Evolutionary conservation across 805 yeast species (phyloP), one percentile per base, ranked within the genome.

Genomic region (Metschnikowia arizonensis): DNA sequence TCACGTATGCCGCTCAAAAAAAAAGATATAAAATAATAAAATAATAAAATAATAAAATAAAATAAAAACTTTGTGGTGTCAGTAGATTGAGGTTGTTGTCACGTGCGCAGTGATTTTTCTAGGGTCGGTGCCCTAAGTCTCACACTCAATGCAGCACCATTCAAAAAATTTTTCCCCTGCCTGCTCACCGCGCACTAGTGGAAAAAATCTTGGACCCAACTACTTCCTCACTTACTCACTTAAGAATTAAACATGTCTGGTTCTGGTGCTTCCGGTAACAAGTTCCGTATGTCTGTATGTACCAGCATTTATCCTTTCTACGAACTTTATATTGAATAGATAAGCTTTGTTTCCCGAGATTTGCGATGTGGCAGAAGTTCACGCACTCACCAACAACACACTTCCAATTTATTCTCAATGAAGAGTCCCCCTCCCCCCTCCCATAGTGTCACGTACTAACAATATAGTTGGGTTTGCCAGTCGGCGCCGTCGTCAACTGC

Each of bases 401-500:
- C 26, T 24, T 4, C 10, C 26, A 24, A 11, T 9, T n/a, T 15
- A 11, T 28, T 29, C 2, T 9, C 17, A 3, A 7, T 32, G 34
- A 32, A 32, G 34, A n/a, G n/a, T n/a, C n/a, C n/a, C n/a, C n/a
- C n/a, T n/a, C n/a, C n/a, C n/a, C n/a, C n/a, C 10, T 24, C 8
- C 8, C 8, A 32, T 11, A 32, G n/a, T n/a, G n/a, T 3, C 26
- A 29, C 11, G n/a, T 66, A 64, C 66, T 61, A 63, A 63, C 70
- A 53, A 43, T 23, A 29, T 68, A 88, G 93, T 88, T 93, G 80
- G 99, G 96, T 84, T 86, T 93, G 74, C 99, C 99, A 80, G 85
- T 82, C 65, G 99, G 98, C 78, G 99, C 99, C 77, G 88, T 93
- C 76, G 85, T 93, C 81, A 95, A 95, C 90, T 93, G 99, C 82